phyloP scores from a whole-genome alignment of 139 green algal species.

The Picochlorum sp. region DNA sequence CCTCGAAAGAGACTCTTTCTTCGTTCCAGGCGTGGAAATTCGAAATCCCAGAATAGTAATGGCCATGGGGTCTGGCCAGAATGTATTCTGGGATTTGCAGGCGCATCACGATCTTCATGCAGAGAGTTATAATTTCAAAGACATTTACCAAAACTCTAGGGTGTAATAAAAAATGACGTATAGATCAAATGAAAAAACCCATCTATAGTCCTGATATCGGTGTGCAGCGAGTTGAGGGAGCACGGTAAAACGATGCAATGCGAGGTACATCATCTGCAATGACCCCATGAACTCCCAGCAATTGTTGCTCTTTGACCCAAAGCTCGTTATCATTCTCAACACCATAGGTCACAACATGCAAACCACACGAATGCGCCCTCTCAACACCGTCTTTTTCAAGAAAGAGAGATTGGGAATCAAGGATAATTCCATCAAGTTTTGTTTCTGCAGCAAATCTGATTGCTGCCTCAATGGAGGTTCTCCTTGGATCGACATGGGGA shows the following conservation, averaged over 20 bases:
- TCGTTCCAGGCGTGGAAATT: too few relatives aligned
- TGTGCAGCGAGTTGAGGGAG: not conserved
- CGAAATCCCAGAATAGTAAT: too few relatives aligned
- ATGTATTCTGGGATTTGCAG: too few relatives aligned
- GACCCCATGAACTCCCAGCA: conserved; percentile 57
- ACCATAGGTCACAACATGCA: conserved; percentile 72
- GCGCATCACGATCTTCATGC: too few relatives aligned
- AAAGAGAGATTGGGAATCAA: conserved; percentile 36
- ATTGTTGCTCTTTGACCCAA: conserved; percentile 45
- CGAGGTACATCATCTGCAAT: conserved; percentile 61
- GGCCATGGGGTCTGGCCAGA: too few relatives aligned
- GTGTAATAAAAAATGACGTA: too few relatives aligned
- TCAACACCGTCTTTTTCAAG: conserved; percentile 15
- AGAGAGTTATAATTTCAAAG: not conserved
- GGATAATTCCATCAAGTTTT: conserved; percentile 53
- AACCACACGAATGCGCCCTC: conserved; percentile 14
- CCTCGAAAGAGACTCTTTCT: too few relatives aligned
- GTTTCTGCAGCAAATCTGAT: conserved; percentile 37
- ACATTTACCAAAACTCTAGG: too few relatives aligned
- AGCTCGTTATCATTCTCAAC: conserved; percentile 58
- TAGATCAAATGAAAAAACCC: too few relatives aligned
- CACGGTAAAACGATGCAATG: not conserved
- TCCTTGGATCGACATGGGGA: conserved; percentile 47
- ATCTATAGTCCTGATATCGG: too few relatives aligned
- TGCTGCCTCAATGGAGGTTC: conserved; percentile 52